phyloP scores from a whole-genome alignment of 2,329 filamentous ascomycete genomes.

The Arthrobotrys musiformis region DNA sequence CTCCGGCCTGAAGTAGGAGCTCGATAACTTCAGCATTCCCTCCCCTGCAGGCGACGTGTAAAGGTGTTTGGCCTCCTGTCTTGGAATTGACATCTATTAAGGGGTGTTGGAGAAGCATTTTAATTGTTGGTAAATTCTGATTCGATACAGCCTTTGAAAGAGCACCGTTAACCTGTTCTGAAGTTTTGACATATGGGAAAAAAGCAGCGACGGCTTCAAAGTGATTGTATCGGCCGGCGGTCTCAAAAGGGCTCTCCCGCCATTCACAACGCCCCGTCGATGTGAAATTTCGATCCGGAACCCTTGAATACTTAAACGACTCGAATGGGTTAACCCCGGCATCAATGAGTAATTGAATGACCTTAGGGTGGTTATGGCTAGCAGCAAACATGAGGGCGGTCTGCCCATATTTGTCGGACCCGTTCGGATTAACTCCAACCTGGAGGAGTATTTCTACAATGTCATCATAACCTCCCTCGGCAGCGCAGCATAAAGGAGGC shows the following conservation, averaged over 20 bases:
- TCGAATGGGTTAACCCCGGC: no score
- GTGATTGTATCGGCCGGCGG: conserved; percentile 14
- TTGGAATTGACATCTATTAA: conserved; percentile 61
- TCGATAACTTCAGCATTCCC: conserved; percentile 55
- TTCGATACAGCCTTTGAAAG: conserved; percentile 60
- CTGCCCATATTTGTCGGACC: no score
- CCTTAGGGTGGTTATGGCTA: no score
- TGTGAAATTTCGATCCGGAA: no score
- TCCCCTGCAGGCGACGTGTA: conserved; percentile 56
- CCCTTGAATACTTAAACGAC: no score
- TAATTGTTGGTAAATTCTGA: conserved; percentile 58
- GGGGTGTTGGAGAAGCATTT: conserved; percentile 60
- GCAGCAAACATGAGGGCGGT: no score
- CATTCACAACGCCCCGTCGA: no score
- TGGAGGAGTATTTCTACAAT: no score
- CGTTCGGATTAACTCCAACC: background rate
- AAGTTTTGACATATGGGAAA: conserved; percentile 58
- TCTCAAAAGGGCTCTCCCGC: conserved; percentile 21
- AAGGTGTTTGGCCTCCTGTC: conserved; percentile 54
- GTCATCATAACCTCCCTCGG: background rate
- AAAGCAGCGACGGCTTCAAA: conserved; percentile 59
- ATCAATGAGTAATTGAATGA: no score
- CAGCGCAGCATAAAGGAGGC: conserved; percentile 54
- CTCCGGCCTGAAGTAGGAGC: conserved; percentile 61
- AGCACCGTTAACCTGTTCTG: conserved; percentile 58